Percentiles rank a stretch among this genome's conserved stretches.
These are phyloP conservation scores for Carex sylvatica DNA, from an alignment of 202 grass and related monocot species.

Conservation along the genomic window DNA sequence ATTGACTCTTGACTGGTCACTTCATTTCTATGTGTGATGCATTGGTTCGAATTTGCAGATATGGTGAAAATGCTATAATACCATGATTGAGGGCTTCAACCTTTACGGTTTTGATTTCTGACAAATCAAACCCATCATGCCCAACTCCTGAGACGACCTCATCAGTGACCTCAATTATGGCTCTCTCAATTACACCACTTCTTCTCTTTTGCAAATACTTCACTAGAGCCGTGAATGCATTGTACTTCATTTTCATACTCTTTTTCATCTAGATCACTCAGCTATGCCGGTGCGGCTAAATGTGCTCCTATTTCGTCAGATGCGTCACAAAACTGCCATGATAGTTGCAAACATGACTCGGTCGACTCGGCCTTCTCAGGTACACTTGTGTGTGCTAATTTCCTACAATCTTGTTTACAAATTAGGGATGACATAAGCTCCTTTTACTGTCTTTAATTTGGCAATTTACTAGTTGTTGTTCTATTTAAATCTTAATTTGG, in stretches of 20 bases:
- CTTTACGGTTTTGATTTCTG: slow-evolving; percentile 46
- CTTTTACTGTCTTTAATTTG: slow-evolving; percentile 20
- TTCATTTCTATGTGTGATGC: not conserved
- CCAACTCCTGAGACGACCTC: slow-evolving; percentile 90
- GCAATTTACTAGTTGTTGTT: slow-evolving; percentile 64
- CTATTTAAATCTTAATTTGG: slow-evolving; percentile 97
- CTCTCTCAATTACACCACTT: slow-evolving; percentile 81
- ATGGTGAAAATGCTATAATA: slow-evolving; percentile 8
- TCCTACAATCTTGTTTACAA: not conserved
- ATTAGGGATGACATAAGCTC: not conserved
- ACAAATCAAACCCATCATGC: slow-evolving; percentile 77
- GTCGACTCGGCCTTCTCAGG: slow-evolving; percentile 11
- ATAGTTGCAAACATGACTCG: slow-evolving; percentile 56
- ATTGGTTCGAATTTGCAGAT: not conserved
- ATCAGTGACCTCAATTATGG: slow-evolving; percentile 87
- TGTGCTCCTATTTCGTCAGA: slow-evolving; percentile 82
- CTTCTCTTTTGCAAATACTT: slow-evolving; percentile 99
- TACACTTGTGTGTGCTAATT: slow-evolving; percentile 47
- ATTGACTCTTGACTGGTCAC: too few species aligned
- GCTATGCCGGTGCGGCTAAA: slow-evolving; percentile 31
- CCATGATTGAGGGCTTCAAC: slow-evolving; percentile 57
- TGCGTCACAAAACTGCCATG: slow-evolving; percentile 67
- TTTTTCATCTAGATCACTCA: slow-evolving; percentile 70
- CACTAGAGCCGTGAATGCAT: slow-evolving; percentile 70
- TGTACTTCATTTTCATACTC: slow-evolving; percentile 87